Evolutionary conservation across 192 early-diverging fungal genomes (phyloP).

Genomic region (Coemansia guatemalensis): DNA sequence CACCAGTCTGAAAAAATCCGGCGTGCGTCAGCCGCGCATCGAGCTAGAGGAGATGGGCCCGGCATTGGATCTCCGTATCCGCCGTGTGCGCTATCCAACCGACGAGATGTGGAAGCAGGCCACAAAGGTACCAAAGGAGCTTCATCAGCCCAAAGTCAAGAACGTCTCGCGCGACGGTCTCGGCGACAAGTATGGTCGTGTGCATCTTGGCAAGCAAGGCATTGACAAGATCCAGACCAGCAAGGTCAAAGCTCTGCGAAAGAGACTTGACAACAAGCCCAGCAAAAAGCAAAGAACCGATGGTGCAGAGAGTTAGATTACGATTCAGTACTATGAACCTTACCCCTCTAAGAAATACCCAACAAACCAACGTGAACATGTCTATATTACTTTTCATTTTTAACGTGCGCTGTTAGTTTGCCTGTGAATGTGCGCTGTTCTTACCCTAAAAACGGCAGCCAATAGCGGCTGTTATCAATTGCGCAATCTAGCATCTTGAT

Average conservation of each 20-base stretch:
- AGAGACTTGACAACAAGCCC: conserved; percentile 33
- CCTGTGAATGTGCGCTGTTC: not conserved
- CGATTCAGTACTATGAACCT: not conserved
- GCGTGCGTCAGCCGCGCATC: conserved; percentile 80
- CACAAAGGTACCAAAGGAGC: conserved; percentile 82
- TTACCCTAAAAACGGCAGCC: not conserved
- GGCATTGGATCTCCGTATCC: conserved; percentile 72
- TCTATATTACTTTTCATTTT: not conserved
- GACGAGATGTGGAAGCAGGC: conserved; percentile 84
- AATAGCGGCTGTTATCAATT: conserved; percentile 6
- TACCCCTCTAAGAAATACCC: not conserved
- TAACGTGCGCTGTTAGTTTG: too few species aligned
- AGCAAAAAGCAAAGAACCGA: conserved; percentile 34
- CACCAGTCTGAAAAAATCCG: conserved; percentile 83
- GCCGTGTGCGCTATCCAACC: conserved; percentile 71
- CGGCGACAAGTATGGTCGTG: conserved; percentile 87
- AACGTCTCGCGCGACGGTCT: conserved; percentile 88
- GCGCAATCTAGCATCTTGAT: conserved; percentile 6
- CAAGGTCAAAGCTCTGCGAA: conserved; percentile 98
- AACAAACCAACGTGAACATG: not conserved
- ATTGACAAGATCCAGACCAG: conserved; percentile 92
- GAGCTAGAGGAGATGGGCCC: conserved; percentile 97
- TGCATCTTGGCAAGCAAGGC: conserved; percentile 92
- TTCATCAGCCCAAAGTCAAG: conserved; percentile 75
- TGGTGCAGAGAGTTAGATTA: not conserved